Percentiles rank a stretch among this genome's conserved stretches.
Conservation (phyloP, 352 stramenopile genomes). For the Phytophthora colocasiae region DNA sequence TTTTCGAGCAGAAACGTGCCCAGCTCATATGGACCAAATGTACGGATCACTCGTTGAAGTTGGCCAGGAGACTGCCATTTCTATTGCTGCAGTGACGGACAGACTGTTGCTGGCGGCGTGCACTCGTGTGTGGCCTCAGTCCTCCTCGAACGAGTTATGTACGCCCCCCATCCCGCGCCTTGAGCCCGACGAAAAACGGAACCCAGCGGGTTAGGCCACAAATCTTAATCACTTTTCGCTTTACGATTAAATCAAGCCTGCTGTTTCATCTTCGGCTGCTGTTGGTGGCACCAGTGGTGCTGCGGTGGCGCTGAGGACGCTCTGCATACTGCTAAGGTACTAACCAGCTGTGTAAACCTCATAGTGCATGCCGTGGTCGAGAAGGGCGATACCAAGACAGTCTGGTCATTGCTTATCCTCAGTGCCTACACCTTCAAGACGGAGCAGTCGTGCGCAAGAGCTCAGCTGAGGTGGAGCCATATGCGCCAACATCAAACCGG, state of each 20-base stretch:
- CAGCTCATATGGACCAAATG: constrained; percentile 21
- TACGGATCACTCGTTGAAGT: constrained; percentile 11
- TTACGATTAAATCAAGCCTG: constrained; percentile 12
- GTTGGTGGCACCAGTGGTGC: neutral
- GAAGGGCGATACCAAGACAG: neutral
- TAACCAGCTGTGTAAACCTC: neutral
- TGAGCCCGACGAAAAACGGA: constrained; percentile 18
- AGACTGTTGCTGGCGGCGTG: neutral
- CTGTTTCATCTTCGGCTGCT: neutral
- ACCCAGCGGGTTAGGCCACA: constrained; percentile 21
- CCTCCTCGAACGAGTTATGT: constrained; percentile 15
- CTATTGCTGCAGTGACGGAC: constrained; percentile 16
- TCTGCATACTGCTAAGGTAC: neutral
- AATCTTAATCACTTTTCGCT: constrained; percentile 15
- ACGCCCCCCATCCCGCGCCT: constrained; percentile 19
- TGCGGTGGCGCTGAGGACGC: neutral
- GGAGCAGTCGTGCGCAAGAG: neutral
- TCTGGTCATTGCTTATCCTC: neutral
- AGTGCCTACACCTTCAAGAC: neutral
- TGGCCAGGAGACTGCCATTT: neutral
- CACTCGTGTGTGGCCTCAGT: constrained; percentile 8
- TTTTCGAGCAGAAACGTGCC: constrained; percentile 12
- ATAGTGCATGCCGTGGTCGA: neutral
- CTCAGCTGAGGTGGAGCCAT: neutral
- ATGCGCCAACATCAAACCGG: neutral